Conservation (phyloP, 352 stramenopile species). For the Globisporangium lucens region DNA sequence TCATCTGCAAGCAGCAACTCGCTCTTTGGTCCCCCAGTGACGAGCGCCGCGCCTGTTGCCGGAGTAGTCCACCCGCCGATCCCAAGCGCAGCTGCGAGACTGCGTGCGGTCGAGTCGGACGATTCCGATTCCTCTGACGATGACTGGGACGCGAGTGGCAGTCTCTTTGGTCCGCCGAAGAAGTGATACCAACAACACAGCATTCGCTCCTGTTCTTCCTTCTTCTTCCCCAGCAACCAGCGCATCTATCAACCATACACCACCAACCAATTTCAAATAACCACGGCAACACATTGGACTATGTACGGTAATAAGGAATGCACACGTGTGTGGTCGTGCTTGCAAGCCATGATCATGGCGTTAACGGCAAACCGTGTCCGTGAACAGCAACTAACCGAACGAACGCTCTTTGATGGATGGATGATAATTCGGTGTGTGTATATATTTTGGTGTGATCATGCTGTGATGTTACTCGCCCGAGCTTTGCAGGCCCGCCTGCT, state of each 20-base stretch:
- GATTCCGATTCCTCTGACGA: conserved; percentile 43
- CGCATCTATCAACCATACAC: neutral
- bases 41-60: conserved; percentile 13
- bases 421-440: conserved; percentile 2
- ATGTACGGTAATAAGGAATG: too few relatives aligned
- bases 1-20: conserved; percentile 9
- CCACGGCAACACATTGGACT: neutral
- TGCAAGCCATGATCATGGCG: neutral
- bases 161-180: conserved; percentile 54
- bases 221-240: neutral
- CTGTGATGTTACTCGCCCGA: conserved; percentile 49
- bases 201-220: neutral
- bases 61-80: conserved; percentile 41
- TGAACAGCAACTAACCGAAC: neutral
- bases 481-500: conserved; percentile 67
- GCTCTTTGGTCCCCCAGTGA: conserved; percentile 24
- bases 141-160: conserved; percentile 61
- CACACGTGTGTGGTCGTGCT: neutral
- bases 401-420: neutral
- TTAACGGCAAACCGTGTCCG: neutral
- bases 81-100: conserved; percentile 39
- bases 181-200: neutral
- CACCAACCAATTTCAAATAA: neutral
- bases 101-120: conserved; percentile 41
- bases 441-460: conserved; percentile 1